A percentile compares a stretch with the other conserved stretches of the same genome.
Evolutionary conservation across 164 flowering plant species (phyloP).

Genomic region (Nelumbo lutea): DNA sequence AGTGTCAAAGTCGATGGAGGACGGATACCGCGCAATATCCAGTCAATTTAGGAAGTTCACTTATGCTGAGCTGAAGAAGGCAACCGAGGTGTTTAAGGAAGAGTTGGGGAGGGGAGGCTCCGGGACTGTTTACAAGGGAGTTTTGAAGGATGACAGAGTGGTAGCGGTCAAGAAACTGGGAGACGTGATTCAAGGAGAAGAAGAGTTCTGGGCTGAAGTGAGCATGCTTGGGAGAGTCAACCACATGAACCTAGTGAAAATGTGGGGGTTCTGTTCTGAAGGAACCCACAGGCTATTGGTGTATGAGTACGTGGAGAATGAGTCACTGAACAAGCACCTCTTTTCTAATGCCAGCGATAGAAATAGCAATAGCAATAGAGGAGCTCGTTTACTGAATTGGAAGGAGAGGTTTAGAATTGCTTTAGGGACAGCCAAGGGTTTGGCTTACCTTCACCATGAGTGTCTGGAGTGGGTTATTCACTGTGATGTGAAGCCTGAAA

Average conservation of each 20-base stretch:
- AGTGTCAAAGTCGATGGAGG: background rate
- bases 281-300: slow-evolving; percentile 25
- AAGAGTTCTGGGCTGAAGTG: slow-evolving; percentile 24
- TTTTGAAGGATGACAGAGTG: slow-evolving; percentile 4
- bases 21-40: slow-evolving; percentile 9
- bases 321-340: slow-evolving; percentile 25
- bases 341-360: background rate
- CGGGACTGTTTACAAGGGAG: slow-evolving; percentile 27
- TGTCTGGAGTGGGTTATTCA: slow-evolving; percentile 26
- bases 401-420: slow-evolving; percentile 16
- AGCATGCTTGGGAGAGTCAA: slow-evolving; percentile 24
- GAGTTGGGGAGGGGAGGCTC: slow-evolving; percentile 26
- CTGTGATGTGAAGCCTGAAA: slow-evolving; percentile 22
- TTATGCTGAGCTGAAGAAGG: slow-evolving; percentile 24
- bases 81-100: slow-evolving; percentile 16
- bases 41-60: slow-evolving; percentile 22
- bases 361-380: no score
- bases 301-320: slow-evolving; percentile 32
- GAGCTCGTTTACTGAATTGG: slow-evolving; percentile 2
- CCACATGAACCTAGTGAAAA: slow-evolving; percentile 32
- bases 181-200: slow-evolving; percentile 22
- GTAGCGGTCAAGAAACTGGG: slow-evolving; percentile 23
- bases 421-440: slow-evolving; percentile 20
- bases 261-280: slow-evolving; percentile 33
- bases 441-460: slow-evolving; percentile 23